phyloP scores from a whole-genome alignment of 768 basidiomycete genomes.

The Tylopilus balloui region DNA sequence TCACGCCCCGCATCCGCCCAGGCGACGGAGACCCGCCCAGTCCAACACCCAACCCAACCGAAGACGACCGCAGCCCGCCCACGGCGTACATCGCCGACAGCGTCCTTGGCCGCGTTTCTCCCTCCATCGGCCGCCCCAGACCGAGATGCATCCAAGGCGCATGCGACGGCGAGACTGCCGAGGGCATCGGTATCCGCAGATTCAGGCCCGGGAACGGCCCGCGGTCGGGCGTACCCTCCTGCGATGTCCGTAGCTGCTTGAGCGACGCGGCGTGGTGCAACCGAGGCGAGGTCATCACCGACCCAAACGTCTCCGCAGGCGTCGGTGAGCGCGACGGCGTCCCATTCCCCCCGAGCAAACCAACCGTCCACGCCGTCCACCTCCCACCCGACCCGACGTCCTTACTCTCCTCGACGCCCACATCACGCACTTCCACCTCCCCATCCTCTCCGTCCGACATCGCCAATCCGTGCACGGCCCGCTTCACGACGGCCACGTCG shows the following conservation, averaged over 20 bases:
- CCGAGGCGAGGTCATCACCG: conserved; percentile 63
- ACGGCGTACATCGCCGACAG: conserved; percentile 63
- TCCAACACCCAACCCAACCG: conserved; percentile 26
- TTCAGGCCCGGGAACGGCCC: conserved; percentile 42
- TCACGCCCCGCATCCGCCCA: conserved; percentile 2
- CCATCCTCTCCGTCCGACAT: not conserved
- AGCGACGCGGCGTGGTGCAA: conserved; percentile 48
- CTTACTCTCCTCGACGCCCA: not conserved
- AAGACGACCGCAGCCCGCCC: conserved; percentile 46
- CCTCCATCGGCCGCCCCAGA: conserved; percentile 12
- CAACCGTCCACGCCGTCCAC: conserved; percentile 54
- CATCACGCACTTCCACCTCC: not conserved
- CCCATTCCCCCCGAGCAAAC: conserved; percentile 42
- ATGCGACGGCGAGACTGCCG: conserved; percentile 2
- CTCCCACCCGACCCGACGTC: not conserved
- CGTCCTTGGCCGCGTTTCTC: conserved; percentile 39
- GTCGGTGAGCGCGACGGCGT: conserved; percentile 36
- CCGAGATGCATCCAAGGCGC: conserved; percentile 12
- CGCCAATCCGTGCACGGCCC: conserved; percentile 45
- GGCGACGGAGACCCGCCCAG: conserved; percentile 15
- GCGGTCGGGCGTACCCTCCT: conserved; percentile 1
- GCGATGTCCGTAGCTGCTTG: conserved; percentile 15
- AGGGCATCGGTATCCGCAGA: conserved; percentile 59
- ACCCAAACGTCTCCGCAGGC: conserved; percentile 60
- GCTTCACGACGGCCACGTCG: conserved; percentile 69